Evolutionary conservation across 768 basidiomycete genomes (phyloP), one percentile per base, ranked within the genome.

Genomic region (Hygrophorus russula): DNA sequence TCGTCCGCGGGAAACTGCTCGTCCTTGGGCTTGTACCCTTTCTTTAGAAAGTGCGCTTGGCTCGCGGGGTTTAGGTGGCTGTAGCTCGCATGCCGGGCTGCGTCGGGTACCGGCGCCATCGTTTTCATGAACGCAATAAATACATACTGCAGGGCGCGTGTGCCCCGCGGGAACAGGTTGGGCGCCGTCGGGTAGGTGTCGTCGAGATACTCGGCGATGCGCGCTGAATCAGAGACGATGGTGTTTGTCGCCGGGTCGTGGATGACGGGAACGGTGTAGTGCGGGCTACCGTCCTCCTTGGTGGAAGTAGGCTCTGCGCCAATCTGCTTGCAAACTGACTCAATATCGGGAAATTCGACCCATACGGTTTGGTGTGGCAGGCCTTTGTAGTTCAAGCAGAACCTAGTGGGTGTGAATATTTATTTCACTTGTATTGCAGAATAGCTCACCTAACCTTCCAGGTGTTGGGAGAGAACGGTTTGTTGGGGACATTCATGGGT

Each of bases 401-500:
- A n/a, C n/a, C n/a, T n/a, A n/a, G n/a, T n/a, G n/a, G n/a, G n/a
- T n/a, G n/a, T n/a, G n/a, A n/a, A n/a, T n/a, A n/a, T n/a, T n/a
- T n/a, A n/a, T n/a, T n/a, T n/a, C n/a, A n/a, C n/a, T n/a, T n/a
- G n/a, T n/a, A n/a, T 27, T 3, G 15, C 12, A 13, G n/a, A 33
- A 8, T 28, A 9, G 20, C 58, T 39, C 33, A 67, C 72, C 73
- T 51, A 10, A 57, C 55, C 52, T 68, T 71, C 66, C 65, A 70
- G 28, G 67, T 65, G 46, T 71, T 73, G 6, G 69, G 65, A 4
- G 68, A 67, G 63, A 67, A 72, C 6, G 62, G 57, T 3, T 53
- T 56, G 37, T 5, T 42, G 1, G 51, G 42, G 4, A 58, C 40
- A 32, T 50, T 57, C 29, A 61, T 59, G 15, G 67, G 64, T 33